These are phyloP conservation scores for Phytomonas francai DNA, from an alignment of 208 protist species.

Conservation along the genomic window DNA sequence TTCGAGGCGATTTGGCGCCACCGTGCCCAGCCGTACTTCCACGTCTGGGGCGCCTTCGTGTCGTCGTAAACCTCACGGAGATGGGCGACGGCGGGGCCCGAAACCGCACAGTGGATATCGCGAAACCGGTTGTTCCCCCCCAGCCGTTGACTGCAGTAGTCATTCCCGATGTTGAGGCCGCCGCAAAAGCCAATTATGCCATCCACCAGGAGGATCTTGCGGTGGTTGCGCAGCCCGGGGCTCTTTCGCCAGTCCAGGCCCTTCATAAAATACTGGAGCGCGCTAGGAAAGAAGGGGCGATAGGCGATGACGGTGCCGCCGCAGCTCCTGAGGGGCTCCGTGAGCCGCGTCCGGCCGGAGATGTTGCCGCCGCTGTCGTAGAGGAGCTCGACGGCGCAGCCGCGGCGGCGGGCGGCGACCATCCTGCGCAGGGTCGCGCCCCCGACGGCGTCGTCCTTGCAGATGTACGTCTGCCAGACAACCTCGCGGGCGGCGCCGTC, in stretches of 20 bases:
- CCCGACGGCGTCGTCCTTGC: conserved; percentile 85
- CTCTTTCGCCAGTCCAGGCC: conserved; percentile 74
- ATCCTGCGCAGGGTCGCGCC: conserved; percentile 58
- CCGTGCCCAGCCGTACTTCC: conserved; percentile 66
- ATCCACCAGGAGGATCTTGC: conserved; percentile 88
- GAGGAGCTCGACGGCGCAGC: conserved; percentile 73
- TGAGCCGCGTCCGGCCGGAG: conserved; percentile 63
- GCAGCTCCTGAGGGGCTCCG: conserved; percentile 51
- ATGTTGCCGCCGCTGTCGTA: conserved; percentile 91
- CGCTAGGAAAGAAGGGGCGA: conserved; percentile 74
- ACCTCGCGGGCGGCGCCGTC: conserved; percentile 61
- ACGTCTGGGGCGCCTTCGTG: conserved; percentile 76
- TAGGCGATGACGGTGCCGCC: conserved; percentile 77
- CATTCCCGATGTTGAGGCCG: conserved; percentile 90
- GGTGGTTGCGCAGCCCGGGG: conserved; percentile 85
- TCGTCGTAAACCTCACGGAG: conserved; percentile 80
- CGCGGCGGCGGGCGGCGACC: conserved; percentile 55
- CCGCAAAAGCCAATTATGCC: conserved; percentile 78
- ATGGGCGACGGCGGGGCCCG: conserved; percentile 67
- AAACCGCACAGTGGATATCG: conserved; percentile 78
- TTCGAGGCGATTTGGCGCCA: conserved; percentile 79
- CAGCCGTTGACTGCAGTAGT: conserved; percentile 69
- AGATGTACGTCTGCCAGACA: conserved; percentile 91
- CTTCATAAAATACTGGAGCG: conserved; percentile 51
- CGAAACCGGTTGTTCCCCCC: conserved; percentile 78